phyloP scores from a whole-genome alignment of 345 rosid species.

The Eucalyptus curtisii region DNA sequence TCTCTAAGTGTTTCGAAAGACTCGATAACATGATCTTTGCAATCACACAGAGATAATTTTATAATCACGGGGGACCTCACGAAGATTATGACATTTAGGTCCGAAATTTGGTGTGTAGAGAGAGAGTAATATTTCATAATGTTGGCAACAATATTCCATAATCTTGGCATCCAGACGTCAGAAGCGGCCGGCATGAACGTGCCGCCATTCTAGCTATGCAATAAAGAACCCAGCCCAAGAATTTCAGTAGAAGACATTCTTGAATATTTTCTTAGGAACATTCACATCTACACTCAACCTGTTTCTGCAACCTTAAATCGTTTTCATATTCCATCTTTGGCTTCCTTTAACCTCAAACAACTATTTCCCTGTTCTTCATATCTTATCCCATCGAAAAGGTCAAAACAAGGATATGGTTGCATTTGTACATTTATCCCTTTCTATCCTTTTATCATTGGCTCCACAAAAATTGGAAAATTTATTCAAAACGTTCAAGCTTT shows the following conservation, averaged over 20 bases:
- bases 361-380: neutral
- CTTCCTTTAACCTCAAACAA: neutral
- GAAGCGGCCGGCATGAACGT: neutral
- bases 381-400: neutral
- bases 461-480: neutral
- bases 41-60: neutral
- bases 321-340: neutral
- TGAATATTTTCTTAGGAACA: neutral
- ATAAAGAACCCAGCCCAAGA: neutral
- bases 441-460: neutral
- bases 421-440: neutral
- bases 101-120: neutral
- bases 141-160: neutral
- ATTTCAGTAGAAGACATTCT: neutral
- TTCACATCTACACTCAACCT: neutral
- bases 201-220: neutral
- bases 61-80: neutral
- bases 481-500: neutral
- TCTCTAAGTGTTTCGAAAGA: rapidly evolving
- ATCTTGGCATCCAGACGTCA: neutral
- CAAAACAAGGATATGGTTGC: neutral
- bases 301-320: neutral
- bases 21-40: neutral
- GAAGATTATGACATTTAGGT: no score
- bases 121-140: neutral